Percentiles rank a stretch among this genome's conserved stretches.
Evolutionary conservation across 805 yeast species (phyloP).

Genomic region (Metschnikowia sp.): DNA sequence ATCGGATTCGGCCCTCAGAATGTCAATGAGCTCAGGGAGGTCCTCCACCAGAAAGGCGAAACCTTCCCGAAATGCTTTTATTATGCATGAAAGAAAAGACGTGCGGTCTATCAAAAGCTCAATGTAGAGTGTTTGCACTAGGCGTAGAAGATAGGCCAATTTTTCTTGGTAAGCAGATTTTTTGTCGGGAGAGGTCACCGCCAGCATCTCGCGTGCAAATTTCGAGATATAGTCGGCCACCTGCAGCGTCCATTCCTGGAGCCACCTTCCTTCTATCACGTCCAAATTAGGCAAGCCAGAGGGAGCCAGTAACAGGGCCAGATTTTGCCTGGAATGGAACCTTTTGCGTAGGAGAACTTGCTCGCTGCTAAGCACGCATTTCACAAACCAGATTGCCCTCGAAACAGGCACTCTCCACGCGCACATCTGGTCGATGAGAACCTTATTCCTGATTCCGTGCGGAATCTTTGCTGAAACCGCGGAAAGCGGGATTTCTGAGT

Average conservation of each 20-base stretch:
- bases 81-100: constrained; percentile 60
- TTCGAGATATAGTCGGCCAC: constrained; percentile 58
- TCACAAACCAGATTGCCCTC: constrained; percentile 89
- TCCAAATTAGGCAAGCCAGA: constrained; percentile 18
- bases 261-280: constrained; percentile 57
- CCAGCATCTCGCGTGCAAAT: constrained; percentile 40
- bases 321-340: constrained; percentile 20
- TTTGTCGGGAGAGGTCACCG: constrained; percentile 24
- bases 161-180: constrained; percentile 44
- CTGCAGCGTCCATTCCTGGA: constrained; percentile 88
- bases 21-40: constrained; percentile 23
- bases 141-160: constrained; percentile 57
- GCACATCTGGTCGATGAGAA: constrained; percentile 70
- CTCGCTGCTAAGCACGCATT: constrained; percentile 74
- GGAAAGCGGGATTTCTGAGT: constrained; percentile 60
- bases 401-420: constrained; percentile 63
- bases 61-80: constrained; percentile 45
- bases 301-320: constrained; percentile 1
- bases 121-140: constrained; percentile 62
- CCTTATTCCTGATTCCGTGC: constrained; percentile 78
- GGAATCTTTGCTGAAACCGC: constrained; percentile 78
- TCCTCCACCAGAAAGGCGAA: constrained; percentile 29
- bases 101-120: constrained; percentile 65
- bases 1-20: constrained; percentile 16
- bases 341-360: constrained; percentile 32